Evolutionary conservation across 1,284 basidiomycete species (phyloP), one percentile per base, ranked within the genome.

Genomic region (Peniophora sp.): DNA sequence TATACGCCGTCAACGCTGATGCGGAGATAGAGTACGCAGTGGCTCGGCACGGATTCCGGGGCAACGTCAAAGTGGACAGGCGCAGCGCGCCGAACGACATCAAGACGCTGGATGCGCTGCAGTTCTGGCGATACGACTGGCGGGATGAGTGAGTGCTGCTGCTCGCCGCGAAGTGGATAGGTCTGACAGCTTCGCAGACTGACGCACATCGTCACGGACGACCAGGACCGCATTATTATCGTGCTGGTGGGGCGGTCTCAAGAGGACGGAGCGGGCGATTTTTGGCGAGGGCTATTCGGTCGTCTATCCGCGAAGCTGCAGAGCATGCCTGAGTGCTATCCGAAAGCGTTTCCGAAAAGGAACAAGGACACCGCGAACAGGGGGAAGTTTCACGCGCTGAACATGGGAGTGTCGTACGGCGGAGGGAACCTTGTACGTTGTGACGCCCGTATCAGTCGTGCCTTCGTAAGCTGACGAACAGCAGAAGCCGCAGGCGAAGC

Each of bases 381-480:
- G 2, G 49, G 49, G n/a, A 19, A 19, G 2, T 44, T 24, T 20
- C 5, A 6, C 8, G 23, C 41, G n/a, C 8, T 27, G 10, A n/a
- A 38, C 11, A 9, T 50, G 5, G 49, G 49, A 10, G 16, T 45
- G 5, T 50, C 49, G 10, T 44, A 50, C 27, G 49, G 49, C 19
- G 49, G 49, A 2, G 49, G 49, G 12, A 38, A 50, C 22, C 43
- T 11, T 22, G 49, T 50, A 16, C 3, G 49, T 34, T 22, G 12
- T 2, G 12, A 32, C 27, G 16, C 6, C 8, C 23, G 16, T 22
- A 8, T 22, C 44, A 45, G 5, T 25, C 20, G 3, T 16, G 12
- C 6, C 44, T 22, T 9, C 19, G 12, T n/a, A 45, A 3, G 9
- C 3, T 45, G 12, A 8, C 10, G n/a, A n/a, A n/a, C n/a, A n/a